phyloP scores from a whole-genome alignment of 2,329 filamentous ascomycete species.

The Dryadomyces quercivorus region DNA sequence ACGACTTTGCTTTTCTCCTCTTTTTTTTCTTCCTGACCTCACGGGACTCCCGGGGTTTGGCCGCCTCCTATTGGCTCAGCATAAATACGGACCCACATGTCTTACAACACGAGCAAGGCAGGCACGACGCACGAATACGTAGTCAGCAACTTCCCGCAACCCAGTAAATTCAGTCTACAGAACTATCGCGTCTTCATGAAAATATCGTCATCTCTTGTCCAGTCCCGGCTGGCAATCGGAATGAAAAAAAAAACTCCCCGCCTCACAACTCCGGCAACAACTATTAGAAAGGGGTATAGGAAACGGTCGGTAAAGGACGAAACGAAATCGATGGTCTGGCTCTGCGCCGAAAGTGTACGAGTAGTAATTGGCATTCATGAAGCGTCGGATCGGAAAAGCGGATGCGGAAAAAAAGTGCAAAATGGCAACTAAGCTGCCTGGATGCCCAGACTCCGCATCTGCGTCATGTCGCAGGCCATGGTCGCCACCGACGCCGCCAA shows the following conservation, averaged over 20 bases:
- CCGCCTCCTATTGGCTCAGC: background rate
- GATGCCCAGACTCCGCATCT: background rate
- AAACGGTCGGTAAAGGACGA: background rate
- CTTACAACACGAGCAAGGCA: background rate
- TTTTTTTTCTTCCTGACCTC: constrained; percentile 6
- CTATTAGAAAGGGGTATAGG: background rate
- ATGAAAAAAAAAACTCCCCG: background rate
- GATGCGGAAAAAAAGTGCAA: too few species aligned
- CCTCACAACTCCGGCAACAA: background rate
- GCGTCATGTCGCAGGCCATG: background rate
- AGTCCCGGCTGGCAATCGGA: background rate
- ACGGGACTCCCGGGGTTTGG: constrained; percentile 3
- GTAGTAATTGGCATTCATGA: too few species aligned
- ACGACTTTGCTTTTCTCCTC: background rate
- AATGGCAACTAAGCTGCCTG: background rate
- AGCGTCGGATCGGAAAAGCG: too few species aligned
- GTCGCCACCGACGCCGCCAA: background rate
- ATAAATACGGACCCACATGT: background rate
- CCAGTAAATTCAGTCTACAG: background rate
- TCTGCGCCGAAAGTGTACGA: too few species aligned
- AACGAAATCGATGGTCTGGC: too few species aligned
- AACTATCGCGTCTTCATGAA: too few species aligned
- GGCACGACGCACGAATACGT: background rate
- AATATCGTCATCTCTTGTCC: too few species aligned
- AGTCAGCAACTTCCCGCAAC: background rate